A percentile compares a stretch with the other conserved stretches of the same genome.
These are phyloP conservation scores for Vittaforma corneae DNA, from an alignment of 371 early-diverging fungal genomes.

Conservation along the genomic window DNA sequence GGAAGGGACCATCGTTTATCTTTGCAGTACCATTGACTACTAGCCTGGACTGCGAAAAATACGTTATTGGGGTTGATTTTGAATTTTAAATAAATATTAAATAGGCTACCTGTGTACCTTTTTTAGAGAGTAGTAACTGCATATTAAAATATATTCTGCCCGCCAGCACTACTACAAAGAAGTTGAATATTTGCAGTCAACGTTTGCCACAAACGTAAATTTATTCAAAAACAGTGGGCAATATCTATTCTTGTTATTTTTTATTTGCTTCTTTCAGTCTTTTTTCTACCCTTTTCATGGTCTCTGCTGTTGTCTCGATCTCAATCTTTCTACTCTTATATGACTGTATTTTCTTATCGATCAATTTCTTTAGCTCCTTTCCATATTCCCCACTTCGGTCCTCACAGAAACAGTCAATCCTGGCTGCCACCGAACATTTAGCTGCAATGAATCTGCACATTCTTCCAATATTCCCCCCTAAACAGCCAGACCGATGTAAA, in stretches of 20 bases:
- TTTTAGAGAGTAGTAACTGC: not conserved
- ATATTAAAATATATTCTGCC: not conserved
- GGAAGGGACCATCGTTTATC: conserved; percentile 1
- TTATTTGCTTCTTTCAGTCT: not conserved
- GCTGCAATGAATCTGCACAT: conserved; percentile 91
- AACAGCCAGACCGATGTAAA: conserved; percentile 72
- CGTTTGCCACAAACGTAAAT: not conserved
- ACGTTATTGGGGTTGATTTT: conserved; percentile 11
- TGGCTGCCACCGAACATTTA: conserved; percentile 86
- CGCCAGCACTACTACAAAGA: not conserved
- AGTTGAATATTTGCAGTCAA: not conserved
- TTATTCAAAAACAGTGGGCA: not conserved
- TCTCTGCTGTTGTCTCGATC: not conserved
- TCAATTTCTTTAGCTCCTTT: conserved; percentile 78
- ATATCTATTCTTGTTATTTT: not conserved
- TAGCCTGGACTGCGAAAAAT: conserved; percentile 13
- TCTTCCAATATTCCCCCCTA: conserved; percentile 95
- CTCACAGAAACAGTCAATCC: conserved; percentile 88
- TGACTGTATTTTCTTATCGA: conserved; percentile 82
- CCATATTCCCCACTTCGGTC: conserved; percentile 77
- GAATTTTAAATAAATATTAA: conserved; percentile 8
- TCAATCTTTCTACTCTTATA: conserved; percentile 62
- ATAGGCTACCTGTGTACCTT: not conserved
- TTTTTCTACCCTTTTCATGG: conserved; percentile 1
- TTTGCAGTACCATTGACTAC: conserved; percentile 25